Base-by-base conservation (phyloP, 2,329 filamentous ascomycete genomes). In the Orbilia oligospora region DNA sequence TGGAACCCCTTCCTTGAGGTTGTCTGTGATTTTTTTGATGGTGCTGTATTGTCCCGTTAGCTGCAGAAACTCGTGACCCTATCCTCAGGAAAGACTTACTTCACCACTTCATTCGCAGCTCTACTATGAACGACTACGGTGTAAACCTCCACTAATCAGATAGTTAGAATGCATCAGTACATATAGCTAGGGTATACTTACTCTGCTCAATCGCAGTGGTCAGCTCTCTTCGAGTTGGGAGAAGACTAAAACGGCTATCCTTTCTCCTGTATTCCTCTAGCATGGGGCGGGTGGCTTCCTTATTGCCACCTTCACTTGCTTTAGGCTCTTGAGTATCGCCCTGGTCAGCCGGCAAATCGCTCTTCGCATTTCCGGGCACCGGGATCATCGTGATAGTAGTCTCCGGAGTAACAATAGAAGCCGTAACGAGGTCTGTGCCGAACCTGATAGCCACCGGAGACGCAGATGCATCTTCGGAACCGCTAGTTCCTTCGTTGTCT, bases 111-210 rank as follows among this genome's bases (percentile, higher is more conserved):
- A 84, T 92, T 93, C 81, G 92, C 91, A 81, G 88, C 87, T 84
- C 90, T 92, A 80, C 90, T 89, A 56, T 92, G 92, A 69, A 92
- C 88, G 82, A 91, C 88, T 63, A 93, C 91, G 80, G 93, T 89
- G 83, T 91, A 92, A 68, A 91, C 91, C 76, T 89, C 87, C 63
- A 91, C 87, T 79, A 89, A 51, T 12, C 12, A 36, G 30, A 49
- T 5, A 16, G 46, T 72, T 64, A 64, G 68, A n/a, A 58, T n/a
- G 12, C 22, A 38, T 36, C 18, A 0, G 14, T 30, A 46, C 38
- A 10, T 8, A 20, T 1, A 22, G 10, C 9, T 24, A 0, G 3
- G 24, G 18, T 20, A 27, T 18, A 49, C 75, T 56, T 78, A 78
- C 75, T 78, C 38, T 72, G 68, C 22, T 78, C 75, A 27, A 78